phyloP scores from a whole-genome alignment of 1,284 basidiomycete species.

The Trametes pubescens region DNA sequence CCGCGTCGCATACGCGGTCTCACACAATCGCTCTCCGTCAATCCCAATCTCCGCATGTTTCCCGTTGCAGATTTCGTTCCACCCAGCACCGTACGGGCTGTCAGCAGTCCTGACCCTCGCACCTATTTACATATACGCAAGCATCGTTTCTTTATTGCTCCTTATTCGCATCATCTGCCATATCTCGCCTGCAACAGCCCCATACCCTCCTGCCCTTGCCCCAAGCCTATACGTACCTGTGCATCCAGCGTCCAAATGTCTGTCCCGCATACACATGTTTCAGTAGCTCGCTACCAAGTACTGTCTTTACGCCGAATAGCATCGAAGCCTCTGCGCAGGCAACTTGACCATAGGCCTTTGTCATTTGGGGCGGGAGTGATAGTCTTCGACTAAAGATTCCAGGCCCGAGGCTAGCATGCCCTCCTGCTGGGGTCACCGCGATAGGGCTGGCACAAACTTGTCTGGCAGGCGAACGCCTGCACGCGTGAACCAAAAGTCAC shows the following conservation, averaged over 20 bases:
- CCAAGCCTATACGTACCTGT: not conserved
- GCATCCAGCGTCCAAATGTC: conserved; percentile 4
- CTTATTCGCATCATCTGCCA: conserved; percentile 33
- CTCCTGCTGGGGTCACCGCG: not conserved
- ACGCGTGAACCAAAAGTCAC: too few species aligned
- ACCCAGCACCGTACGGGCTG: not conserved
- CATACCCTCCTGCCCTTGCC: not conserved
- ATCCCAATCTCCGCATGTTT: not conserved
- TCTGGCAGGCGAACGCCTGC: not conserved
- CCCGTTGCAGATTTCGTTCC: not conserved
- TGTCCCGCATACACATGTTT: conserved; percentile 1
- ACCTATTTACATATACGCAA: conserved; percentile 31
- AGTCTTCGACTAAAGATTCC: not conserved
- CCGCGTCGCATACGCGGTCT: conserved; percentile 15
- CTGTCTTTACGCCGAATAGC: conserved; percentile 7
- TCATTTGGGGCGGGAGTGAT: too few species aligned
- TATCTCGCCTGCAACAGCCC: conserved; percentile 21
- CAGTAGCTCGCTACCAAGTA: not conserved
- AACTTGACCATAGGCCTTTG: not conserved
- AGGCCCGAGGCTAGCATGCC: not conserved
- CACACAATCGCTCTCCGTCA: conserved; percentile 6
- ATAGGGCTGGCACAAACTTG: not conserved
- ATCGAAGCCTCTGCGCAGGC: not conserved
- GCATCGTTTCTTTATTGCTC: conserved; percentile 39
- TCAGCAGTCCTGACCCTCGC: not conserved